These are phyloP conservation scores for Fonsecaea pedrosoi DNA, from an alignment of 2,329 filamentous ascomycete genomes.

Conservation along the genomic window DNA sequence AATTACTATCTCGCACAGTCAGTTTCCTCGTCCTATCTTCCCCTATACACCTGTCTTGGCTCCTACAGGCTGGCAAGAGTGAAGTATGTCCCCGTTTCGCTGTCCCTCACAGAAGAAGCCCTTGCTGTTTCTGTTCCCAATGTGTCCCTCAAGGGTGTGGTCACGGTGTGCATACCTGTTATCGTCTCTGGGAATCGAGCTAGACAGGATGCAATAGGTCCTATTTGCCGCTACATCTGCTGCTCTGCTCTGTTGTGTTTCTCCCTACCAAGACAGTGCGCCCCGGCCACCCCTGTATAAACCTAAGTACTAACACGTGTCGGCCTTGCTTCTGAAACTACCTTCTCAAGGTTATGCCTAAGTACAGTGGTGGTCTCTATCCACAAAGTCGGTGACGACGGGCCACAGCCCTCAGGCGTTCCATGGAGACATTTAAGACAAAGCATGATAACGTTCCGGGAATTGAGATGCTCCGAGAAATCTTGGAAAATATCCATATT, in stretches of 20 bases:
- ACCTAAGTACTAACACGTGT: background rate
- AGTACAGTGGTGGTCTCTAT: background rate
- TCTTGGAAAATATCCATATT: slow-evolving; percentile 11
- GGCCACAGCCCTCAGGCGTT: slow-evolving; percentile 2
- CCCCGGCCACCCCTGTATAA: background rate
- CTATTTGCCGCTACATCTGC: background rate
- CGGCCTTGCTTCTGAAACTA: background rate
- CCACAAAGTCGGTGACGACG: background rate
- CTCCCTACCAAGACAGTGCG: background rate
- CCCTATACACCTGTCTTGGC: background rate
- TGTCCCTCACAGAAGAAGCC: background rate
- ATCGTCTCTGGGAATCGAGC: background rate
- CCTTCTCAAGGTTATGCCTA: background rate
- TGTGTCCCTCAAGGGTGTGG: too few species aligned
- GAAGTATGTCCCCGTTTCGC: background rate
- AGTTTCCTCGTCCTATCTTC: background rate
- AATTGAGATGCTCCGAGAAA: background rate
- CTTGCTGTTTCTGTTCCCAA: background rate
- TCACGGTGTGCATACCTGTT: background rate
- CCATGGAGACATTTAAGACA: slow-evolving; percentile 4
- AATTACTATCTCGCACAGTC: background rate
- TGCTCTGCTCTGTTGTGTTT: background rate
- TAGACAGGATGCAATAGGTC: slow-evolving; percentile 4
- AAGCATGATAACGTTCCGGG: background rate
- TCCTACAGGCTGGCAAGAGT: background rate